Conservation (phyloP, 345 rosid genomes). For the Moricandia moricandioides region DNA sequence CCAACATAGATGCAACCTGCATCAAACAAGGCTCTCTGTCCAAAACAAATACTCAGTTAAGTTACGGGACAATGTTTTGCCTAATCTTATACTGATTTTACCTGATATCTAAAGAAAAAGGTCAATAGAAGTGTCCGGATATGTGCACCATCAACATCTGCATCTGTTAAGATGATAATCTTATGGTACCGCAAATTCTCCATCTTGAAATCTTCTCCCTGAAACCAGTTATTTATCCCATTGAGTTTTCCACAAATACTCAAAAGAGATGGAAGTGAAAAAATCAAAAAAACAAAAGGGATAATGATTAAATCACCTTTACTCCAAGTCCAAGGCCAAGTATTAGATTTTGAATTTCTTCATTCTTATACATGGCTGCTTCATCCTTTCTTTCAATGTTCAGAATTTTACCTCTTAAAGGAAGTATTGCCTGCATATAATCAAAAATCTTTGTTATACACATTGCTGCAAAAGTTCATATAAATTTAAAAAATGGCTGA, state of each 20-base stretch:
- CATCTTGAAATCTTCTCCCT: slow-evolving; percentile 93
- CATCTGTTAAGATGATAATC: slow-evolving; percentile 97
- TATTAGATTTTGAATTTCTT: slow-evolving; percentile 95
- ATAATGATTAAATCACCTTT: slow-evolving; percentile 50
- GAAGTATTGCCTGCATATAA: slow-evolving; percentile 85
- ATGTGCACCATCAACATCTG: slow-evolving; percentile 99
- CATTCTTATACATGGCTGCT: slow-evolving; percentile 97
- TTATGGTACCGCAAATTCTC: slow-evolving; percentile 88
- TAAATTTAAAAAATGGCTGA: neutral
- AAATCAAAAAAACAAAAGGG: neutral
- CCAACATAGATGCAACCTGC: slow-evolving; percentile 96
- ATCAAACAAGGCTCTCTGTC: slow-evolving; percentile 85
- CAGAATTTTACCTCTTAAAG: slow-evolving; percentile 92
- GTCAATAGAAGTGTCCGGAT: slow-evolving; percentile 88
- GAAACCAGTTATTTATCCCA: slow-evolving; percentile 20
- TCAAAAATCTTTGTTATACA: slow-evolving; percentile 5
- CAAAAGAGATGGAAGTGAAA: neutral
- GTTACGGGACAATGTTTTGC: neutral
- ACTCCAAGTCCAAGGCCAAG: slow-evolving; percentile 97
- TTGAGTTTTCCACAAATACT: slow-evolving; percentile 11
- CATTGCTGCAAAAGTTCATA: neutral
- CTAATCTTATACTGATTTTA: slow-evolving; percentile 20
- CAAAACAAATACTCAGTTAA: slow-evolving; percentile 22
- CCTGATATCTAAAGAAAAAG: slow-evolving; percentile 99
- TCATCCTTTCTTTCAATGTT: slow-evolving; percentile 94